phyloP scores from a whole-genome alignment of 2,329 filamentous ascomycete genomes.

The Scedosporium boydii region DNA sequence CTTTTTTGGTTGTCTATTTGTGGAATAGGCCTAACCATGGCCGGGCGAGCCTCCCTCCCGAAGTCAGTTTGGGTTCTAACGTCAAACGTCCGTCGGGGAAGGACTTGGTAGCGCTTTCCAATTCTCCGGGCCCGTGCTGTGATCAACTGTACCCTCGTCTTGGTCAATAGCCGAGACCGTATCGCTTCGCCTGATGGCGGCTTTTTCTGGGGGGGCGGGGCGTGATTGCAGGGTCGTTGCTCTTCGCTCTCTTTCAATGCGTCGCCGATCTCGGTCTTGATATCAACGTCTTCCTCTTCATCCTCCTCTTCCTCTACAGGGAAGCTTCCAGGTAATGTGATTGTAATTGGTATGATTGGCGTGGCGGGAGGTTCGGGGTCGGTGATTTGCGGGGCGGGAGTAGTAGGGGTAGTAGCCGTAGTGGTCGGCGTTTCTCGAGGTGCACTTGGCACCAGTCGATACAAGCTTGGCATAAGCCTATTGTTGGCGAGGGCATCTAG shows the following conservation, averaged over 20 bases:
- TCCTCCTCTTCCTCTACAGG: not conserved
- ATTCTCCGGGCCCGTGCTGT: not conserved
- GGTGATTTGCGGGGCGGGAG: not conserved
- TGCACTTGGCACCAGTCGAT: not conserved
- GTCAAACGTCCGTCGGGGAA: not conserved
- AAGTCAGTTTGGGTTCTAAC: not conserved
- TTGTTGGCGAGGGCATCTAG: not conserved
- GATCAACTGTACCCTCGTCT: not conserved
- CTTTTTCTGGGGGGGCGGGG: not conserved
- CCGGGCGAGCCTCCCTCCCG: not conserved
- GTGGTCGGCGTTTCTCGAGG: not conserved
- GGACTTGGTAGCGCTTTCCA: not conserved
- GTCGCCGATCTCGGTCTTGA: not conserved
- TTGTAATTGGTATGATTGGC: not conserved
- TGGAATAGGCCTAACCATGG: not conserved
- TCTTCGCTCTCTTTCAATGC: too few relatives aligned
- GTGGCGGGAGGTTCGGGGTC: not conserved
- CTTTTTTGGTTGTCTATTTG: not conserved
- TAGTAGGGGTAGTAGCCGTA: not conserved
- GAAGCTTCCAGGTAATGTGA: not conserved
- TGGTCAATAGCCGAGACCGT: not conserved
- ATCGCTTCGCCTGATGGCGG: not conserved
- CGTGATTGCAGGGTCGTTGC: too few relatives aligned
- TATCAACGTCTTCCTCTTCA: not conserved
- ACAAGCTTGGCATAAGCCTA: not conserved